phyloP scores from a whole-genome alignment of 2,329 filamentous ascomycete genomes.

The Sordariomycetes sp. region DNA sequence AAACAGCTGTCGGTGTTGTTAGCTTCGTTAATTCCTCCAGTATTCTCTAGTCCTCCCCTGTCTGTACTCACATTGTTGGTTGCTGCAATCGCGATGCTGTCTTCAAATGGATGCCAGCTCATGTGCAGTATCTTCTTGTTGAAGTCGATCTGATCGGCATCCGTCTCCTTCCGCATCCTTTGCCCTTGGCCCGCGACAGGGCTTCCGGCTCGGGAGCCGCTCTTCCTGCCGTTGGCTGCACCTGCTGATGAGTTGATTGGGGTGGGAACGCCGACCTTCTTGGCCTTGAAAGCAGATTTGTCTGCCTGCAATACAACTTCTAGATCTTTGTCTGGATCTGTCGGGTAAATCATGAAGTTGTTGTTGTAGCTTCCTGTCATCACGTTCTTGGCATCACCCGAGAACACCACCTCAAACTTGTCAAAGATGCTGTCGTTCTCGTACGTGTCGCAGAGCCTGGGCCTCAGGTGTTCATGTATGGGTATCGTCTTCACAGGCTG shows the following conservation, averaged over 20 bases:
- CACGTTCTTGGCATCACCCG: slow-evolving; percentile 94
- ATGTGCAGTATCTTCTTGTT: slow-evolving; percentile 99
- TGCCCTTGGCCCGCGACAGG: slow-evolving; percentile 71
- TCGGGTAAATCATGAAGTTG: slow-evolving; percentile 99
- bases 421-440: slow-evolving; percentile 99
- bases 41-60: background rate
- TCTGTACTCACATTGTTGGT: slow-evolving; percentile 85
- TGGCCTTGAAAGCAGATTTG: slow-evolving; percentile 98
- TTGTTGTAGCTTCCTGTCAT: slow-evolving; percentile 99
- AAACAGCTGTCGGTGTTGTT: slow-evolving; percentile 46
- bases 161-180: slow-evolving; percentile 97
- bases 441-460: slow-evolving; percentile 92
- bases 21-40: slow-evolving; percentile 8
- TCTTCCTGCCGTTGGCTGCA: slow-evolving; percentile 71
- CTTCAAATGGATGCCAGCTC: slow-evolving; percentile 99
- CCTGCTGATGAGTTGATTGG: slow-evolving; percentile 81
- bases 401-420: slow-evolving; percentile 99
- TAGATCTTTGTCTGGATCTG: slow-evolving; percentile 89
- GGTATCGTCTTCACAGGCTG: slow-evolving; percentile 97
- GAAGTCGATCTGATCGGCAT: slow-evolving; percentile 98
- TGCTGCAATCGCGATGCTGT: slow-evolving; percentile 97
- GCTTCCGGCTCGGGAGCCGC: slow-evolving; percentile 76
- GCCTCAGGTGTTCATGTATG: slow-evolving; percentile 93
- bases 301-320: slow-evolving; percentile 96
- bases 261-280: slow-evolving; percentile 96